Percentiles rank a stretch among this genome's conserved stretches.
phyloP scores from a whole-genome alignment of 345 rosid genomes.

The Firmiana major region DNA sequence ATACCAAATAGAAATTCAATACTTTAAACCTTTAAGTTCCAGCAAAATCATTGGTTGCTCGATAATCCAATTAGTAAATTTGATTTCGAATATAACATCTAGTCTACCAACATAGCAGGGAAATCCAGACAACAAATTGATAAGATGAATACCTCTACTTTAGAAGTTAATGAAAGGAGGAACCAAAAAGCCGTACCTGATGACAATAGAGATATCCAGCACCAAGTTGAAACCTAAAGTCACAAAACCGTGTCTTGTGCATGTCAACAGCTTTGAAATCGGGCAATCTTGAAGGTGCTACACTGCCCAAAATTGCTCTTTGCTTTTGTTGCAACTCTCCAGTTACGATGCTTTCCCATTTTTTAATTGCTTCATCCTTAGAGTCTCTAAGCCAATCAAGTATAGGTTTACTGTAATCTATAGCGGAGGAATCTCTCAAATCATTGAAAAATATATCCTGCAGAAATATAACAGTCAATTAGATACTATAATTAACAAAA shows the following conservation, averaged over 20 bases:
- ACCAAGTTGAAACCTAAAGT: conserved; percentile 70
- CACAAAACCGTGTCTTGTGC: conserved; percentile 61
- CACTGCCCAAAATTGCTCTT: conserved; percentile 41
- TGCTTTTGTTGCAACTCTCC: conserved; percentile 61
- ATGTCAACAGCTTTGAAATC: conserved; percentile 48
- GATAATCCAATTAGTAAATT: neutral
- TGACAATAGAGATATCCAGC: conserved; percentile 84
- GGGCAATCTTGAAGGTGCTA: conserved; percentile 43
- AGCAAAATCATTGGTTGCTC: neutral
- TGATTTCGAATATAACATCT: neutral
- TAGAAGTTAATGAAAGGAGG: neutral
- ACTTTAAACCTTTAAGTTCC: neutral
- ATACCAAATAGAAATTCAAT: neutral
- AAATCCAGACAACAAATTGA: neutral
- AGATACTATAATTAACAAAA: conserved; percentile 6
- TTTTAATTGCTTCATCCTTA: conserved; percentile 57
- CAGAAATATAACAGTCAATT: conserved; percentile 15
- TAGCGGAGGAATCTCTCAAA: conserved; percentile 56
- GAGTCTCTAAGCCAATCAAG: conserved; percentile 69
- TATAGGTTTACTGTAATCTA: conserved; percentile 65
- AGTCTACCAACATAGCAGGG: neutral
- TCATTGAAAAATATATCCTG: conserved; percentile 79
- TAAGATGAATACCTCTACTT: neutral
- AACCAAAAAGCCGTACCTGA: conserved; percentile 44
- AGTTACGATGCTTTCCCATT: conserved; percentile 60